Evolutionary conservation across 2,329 filamentous ascomycete genomes (phyloP).

Genomic region (Dactylellina sp.): DNA sequence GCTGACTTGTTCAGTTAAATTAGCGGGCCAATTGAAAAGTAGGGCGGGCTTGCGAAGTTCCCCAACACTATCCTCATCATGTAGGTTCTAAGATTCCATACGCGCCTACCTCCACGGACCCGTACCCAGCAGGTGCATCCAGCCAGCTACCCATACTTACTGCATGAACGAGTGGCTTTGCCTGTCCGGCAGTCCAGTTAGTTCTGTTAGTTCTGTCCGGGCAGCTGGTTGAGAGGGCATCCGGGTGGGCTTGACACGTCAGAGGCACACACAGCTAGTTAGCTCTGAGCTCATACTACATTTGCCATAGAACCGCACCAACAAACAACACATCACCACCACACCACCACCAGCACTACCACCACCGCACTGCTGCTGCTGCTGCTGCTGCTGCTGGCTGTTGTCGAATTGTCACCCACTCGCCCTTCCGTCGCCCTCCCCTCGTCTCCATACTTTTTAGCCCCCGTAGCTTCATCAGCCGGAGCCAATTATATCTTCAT

Average conservation of each 20-base stretch:
- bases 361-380: too few relatives aligned
- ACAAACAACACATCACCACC: conserved; percentile 38
- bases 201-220: conserved; percentile 21
- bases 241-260: conserved; percentile 28
- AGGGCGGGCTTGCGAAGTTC: conserved; percentile 48
- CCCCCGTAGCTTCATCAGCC: conserved; percentile 28
- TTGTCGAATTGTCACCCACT: conserved; percentile 13
- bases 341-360: neutral
- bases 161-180: conserved; percentile 52
- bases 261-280: conserved; percentile 29
- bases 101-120: conserved; percentile 31
- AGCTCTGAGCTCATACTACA: conserved; percentile 27
- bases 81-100: conserved; percentile 28
- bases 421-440: conserved; percentile 17
- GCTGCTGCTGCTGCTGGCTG: too few relatives aligned
- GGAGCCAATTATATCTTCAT: conserved; percentile 38
- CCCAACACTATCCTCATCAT: conserved; percentile 48
- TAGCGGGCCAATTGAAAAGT: conserved; percentile 57
- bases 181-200: neutral
- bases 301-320: conserved; percentile 26
- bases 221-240: conserved; percentile 11
- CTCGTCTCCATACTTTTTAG: conserved; percentile 43
- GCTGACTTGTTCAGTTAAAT: conserved; percentile 56
- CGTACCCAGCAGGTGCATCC: conserved; percentile 33
- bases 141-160: conserved; percentile 30